phyloP scores from a whole-genome alignment of 2,329 filamentous ascomycete genomes.

The Ceratocystis colombiana region DNA sequence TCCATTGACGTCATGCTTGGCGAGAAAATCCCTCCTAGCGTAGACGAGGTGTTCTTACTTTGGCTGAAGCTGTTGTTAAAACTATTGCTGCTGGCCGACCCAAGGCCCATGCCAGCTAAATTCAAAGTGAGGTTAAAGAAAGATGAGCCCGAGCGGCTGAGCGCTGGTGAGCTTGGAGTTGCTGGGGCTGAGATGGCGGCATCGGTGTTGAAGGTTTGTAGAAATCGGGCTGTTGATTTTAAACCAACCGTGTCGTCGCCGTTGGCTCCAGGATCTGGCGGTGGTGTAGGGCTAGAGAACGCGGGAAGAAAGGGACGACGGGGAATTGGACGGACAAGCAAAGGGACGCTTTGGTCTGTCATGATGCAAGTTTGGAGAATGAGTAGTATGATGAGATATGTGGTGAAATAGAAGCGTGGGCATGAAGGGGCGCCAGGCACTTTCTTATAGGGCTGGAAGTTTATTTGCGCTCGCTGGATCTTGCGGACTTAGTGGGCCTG shows the following conservation, averaged over 20 bases:
- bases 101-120: constrained; percentile 56
- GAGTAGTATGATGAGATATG: not conserved
- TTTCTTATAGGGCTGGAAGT: not conserved
- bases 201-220: constrained; percentile 27
- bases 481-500: not conserved
- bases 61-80: too few species aligned
- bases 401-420: not conserved
- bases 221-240: constrained; percentile 26
- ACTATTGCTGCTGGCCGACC: not conserved
- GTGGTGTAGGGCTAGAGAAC: constrained; percentile 39
- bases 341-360: constrained; percentile 39
- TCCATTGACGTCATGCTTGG: constrained; percentile 48
- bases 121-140: constrained; percentile 62
- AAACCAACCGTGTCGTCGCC: constrained; percentile 30
- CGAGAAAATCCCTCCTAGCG: constrained; percentile 83
- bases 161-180: constrained; percentile 31
- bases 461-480: not conserved
- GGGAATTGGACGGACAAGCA: constrained; percentile 58
- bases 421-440: not conserved
- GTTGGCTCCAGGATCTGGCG: constrained; percentile 33
- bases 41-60: constrained; percentile 47
- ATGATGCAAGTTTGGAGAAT: constrained; percentile 28
- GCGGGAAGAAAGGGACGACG: constrained; percentile 59
- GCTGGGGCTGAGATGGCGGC: constrained; percentile 34
- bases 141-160: constrained; percentile 26